Percentiles rank a stretch among this genome's conserved stretches.
These are phyloP conservation scores for Thalia dealbata DNA, from an alignment of 176 grass and related monocot genomes.

Conservation along the genomic window DNA sequence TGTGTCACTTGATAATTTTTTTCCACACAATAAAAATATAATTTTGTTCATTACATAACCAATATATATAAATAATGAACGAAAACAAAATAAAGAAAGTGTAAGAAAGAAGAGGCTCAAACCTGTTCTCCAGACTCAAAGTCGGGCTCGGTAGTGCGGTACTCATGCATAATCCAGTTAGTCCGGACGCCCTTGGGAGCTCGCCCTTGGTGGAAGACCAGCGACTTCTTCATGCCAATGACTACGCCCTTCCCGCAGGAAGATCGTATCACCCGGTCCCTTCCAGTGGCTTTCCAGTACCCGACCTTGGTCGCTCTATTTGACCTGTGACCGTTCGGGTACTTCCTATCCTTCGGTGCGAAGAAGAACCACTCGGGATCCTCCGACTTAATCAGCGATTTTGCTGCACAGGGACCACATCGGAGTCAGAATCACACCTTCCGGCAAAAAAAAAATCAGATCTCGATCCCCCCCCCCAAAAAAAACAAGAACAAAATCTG, in stretches of 20 bases:
- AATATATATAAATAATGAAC: not conserved
- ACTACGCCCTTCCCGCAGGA: conserved; percentile 28
- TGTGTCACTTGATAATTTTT: too few relatives aligned
- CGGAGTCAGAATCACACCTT: not conserved
- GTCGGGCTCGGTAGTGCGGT: conserved; percentile 67
- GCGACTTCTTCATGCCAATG: conserved; percentile 95
- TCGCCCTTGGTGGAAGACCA: conserved; percentile 73
- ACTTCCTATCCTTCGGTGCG: conserved; percentile 87
- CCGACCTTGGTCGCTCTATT: conserved; percentile 77
- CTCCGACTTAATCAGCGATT: conserved; percentile 27
- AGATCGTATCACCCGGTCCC: conserved; percentile 65
- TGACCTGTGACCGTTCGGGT: conserved; percentile 70
- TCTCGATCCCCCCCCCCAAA: too few relatives aligned
- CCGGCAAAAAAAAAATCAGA: not conserved
- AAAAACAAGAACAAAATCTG: not conserved
- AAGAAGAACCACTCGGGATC: conserved; percentile 98
- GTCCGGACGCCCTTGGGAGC: conserved; percentile 70
- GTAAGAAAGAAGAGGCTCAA: not conserved
- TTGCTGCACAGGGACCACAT: not conserved
- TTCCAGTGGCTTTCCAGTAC: conserved; percentile 93
- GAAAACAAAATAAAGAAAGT: not conserved
- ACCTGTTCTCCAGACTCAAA: conserved; percentile 79
- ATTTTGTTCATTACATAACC: not conserved
- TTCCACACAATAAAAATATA: too few relatives aligned
- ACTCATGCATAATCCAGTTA: conserved; percentile 93